phyloP scores from a whole-genome alignment of 805 yeast genomes.

The Naumovozyma castellii region DNA sequence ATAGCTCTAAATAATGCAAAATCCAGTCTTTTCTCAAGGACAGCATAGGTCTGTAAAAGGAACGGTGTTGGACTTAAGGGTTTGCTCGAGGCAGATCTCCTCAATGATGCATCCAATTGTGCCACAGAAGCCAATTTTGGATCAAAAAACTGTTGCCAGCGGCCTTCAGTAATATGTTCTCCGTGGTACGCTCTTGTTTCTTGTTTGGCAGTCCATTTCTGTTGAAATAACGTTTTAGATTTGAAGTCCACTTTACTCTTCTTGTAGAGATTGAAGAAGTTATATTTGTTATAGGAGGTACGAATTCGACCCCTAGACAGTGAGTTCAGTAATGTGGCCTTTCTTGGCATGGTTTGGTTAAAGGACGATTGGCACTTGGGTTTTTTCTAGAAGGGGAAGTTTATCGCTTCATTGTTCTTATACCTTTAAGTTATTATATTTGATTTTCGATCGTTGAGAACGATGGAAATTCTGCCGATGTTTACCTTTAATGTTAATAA shows the following conservation, averaged over 20 bases:
- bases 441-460: background rate
- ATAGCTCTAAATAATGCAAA: slow-evolving; percentile 82
- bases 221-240: slow-evolving; percentile 72
- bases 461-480: background rate
- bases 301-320: slow-evolving; percentile 66
- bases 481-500: background rate
- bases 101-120: slow-evolving; percentile 72
- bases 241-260: slow-evolving; percentile 47
- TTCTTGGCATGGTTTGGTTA: slow-evolving; percentile 44
- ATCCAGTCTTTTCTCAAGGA: slow-evolving; percentile 80
- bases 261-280: slow-evolving; percentile 80
- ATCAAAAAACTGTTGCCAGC: slow-evolving; percentile 66
- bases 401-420: too few relatives aligned
- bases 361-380: too few relatives aligned
- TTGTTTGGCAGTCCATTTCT: slow-evolving; percentile 83
- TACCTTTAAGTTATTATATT: background rate
- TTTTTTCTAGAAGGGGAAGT: too few relatives aligned
- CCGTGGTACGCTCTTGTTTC: slow-evolving; percentile 95
- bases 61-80: slow-evolving; percentile 61
- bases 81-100: slow-evolving; percentile 40
- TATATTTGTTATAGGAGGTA: slow-evolving; percentile 84
- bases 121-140: slow-evolving; percentile 74
- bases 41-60: slow-evolving; percentile 80
- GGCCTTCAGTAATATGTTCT: slow-evolving; percentile 76
- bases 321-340: slow-evolving; percentile 46